A percentile compares a stretch with the other conserved stretches of the same genome.
phyloP scores from a whole-genome alignment of 176 grass and related monocot genomes.

The Aechmea fasciata region DNA sequence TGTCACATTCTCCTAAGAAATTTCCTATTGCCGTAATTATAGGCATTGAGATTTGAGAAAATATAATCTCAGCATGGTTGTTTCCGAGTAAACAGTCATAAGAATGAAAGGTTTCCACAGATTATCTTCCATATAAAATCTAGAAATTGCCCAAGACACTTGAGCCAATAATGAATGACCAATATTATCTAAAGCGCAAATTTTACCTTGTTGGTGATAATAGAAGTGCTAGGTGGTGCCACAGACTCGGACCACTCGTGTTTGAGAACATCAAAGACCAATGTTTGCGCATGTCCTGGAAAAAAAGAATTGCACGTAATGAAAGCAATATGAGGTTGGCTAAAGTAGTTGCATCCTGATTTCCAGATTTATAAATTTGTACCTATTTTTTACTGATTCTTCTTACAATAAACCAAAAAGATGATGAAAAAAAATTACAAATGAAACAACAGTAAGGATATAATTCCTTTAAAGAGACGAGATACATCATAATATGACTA shows the following conservation, averaged over 20 bases:
- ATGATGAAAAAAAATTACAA: background rate
- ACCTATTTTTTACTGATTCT: too few relatives aligned
- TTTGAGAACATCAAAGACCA: slow-evolving; percentile 77
- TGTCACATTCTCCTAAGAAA: too few relatives aligned
- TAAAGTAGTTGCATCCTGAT: too few relatives aligned
- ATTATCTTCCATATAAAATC: too few relatives aligned
- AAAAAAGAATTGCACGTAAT: slow-evolving; percentile 12
- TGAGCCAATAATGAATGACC: slow-evolving; percentile 3
- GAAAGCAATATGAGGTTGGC: background rate
- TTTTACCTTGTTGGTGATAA: slow-evolving; percentile 81
- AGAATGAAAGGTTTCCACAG: too few relatives aligned
- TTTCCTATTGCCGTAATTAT: too few relatives aligned
- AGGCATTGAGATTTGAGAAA: too few relatives aligned
- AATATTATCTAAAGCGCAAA: background rate
- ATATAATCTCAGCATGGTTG: too few relatives aligned
- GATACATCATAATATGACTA: background rate
- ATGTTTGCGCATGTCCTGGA: slow-evolving; percentile 73
- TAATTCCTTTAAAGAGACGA: background rate
- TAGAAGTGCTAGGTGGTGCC: slow-evolving; percentile 67
- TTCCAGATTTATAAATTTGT: too few relatives aligned
- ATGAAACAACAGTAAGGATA: background rate
- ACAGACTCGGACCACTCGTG: slow-evolving; percentile 81
- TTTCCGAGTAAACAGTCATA: too few relatives aligned
- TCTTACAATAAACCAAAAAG: background rate
- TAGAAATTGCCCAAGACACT: background rate